These are phyloP conservation scores for Thielaviopsis populi DNA, from an alignment of 2,329 filamentous ascomycete species.

Conservation along the genomic window DNA sequence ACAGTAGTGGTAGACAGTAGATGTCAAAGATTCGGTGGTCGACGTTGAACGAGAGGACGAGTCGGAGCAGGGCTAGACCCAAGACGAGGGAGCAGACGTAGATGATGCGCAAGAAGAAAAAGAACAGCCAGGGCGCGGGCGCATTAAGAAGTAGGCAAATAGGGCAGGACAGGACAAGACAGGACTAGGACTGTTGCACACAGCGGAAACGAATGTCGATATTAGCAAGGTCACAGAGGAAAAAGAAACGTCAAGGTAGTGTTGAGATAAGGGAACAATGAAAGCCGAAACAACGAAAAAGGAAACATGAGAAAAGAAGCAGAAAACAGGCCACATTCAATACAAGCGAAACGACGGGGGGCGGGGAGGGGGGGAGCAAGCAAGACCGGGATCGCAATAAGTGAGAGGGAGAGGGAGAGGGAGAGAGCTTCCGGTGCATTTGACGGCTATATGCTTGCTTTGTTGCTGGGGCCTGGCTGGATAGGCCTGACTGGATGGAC, in stretches of 20 bases:
- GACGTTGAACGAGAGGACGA: not conserved
- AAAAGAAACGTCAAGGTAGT: not conserved
- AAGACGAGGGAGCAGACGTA: not conserved
- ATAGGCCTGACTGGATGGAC: no score
- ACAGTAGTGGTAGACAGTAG: not conserved
- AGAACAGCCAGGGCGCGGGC: not conserved
- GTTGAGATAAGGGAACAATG: conserved; percentile 3
- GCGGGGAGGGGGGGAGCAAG: not conserved
- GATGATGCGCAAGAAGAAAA: not conserved
- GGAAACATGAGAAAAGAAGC: not conserved
- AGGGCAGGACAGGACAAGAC: no score
- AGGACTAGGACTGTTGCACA: not conserved
- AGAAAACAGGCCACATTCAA: conserved; percentile 1
- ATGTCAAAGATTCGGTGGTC: not conserved
- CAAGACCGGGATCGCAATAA: conserved; percentile 3
- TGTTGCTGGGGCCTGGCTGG: not conserved
- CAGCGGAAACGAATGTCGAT: not conserved
- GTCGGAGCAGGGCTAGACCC: not conserved
- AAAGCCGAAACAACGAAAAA: conserved; percentile 1
- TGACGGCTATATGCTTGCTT: not conserved
- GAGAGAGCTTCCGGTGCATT: not conserved
- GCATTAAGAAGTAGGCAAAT: not conserved
- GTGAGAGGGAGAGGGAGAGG: no score
- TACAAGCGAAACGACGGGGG: not conserved
- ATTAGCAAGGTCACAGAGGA: not conserved